A percentile compares a stretch with the other conserved stretches of the same genome.
Evolutionary conservation across 441 rosid genomes (phyloP).

Genomic region (Dalechampia spathulata): DNA sequence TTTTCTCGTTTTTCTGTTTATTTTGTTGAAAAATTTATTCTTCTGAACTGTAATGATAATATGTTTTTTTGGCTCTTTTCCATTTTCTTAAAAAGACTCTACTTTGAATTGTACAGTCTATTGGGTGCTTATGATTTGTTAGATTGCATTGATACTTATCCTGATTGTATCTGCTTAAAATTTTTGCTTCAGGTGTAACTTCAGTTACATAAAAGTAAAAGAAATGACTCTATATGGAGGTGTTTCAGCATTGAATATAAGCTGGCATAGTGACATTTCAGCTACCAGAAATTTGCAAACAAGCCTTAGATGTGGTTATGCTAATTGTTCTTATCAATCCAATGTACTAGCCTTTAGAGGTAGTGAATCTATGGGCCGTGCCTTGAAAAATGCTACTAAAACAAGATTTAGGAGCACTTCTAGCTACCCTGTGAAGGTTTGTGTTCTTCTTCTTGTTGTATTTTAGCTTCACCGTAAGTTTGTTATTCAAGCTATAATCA

Average conservation of each 20-base stretch:
- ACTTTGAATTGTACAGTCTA: neutral
- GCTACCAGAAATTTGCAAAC: slow-evolving; percentile 6
- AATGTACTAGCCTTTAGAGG: slow-evolving; percentile 28
- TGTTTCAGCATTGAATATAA: slow-evolving; percentile 45
- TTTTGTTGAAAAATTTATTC: neutral
- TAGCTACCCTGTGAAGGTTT: slow-evolving; percentile 41
- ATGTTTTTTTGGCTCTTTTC: neutral
- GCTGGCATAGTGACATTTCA: slow-evolving; percentile 5
- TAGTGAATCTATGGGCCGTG: slow-evolving; percentile 39
- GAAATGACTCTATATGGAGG: slow-evolving; percentile 47
- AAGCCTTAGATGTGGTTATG: neutral
- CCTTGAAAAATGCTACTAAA: slow-evolving; percentile 29
- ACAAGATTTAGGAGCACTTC: slow-evolving; percentile 25
- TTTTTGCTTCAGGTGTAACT: slow-evolving; percentile 1
- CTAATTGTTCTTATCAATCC: slow-evolving; percentile 2
- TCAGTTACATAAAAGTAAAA: neutral
- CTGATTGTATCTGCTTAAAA: neutral
- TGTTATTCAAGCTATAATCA: neutral
- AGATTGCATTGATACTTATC: neutral
- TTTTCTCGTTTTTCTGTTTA: neutral
- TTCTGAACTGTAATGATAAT: no score
- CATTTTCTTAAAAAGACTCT: no score
- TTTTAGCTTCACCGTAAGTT: neutral
- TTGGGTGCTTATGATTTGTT: neutral
- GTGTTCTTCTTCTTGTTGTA: neutral